Conservation (phyloP, 208 protist species). For the Acanthamoeba quina region DNA sequence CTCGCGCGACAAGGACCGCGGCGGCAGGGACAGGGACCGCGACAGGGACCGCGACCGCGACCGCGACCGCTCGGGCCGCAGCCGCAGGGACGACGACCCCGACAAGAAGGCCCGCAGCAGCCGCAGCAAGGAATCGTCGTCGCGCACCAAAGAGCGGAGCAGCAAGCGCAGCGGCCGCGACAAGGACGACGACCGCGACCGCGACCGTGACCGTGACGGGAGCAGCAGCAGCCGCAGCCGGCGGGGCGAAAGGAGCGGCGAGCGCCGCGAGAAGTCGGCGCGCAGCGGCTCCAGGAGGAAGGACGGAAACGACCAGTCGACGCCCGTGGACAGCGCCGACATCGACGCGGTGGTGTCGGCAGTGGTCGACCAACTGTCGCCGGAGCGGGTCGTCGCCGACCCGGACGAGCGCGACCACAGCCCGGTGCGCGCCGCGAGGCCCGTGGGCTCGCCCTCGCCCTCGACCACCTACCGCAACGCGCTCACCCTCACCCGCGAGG, state of each 20-base stretch:
- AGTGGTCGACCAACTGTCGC: too few relatives aligned
- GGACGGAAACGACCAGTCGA: background rate
- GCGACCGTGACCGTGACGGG: background rate
- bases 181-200: background rate
- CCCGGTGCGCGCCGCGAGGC: background rate
- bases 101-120: background rate
- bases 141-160: background rate
- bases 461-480: background rate
- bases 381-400: background rate
- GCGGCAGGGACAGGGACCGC: background rate
- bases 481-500: slow-evolving; percentile 16
- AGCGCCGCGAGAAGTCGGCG: background rate
- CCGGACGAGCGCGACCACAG: background rate
- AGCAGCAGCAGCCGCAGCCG: background rate
- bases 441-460: background rate
- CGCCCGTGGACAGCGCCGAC: background rate
- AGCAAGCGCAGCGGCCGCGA: background rate
- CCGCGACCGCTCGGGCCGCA: background rate
- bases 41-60: background rate
- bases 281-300: background rate
- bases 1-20: background rate
- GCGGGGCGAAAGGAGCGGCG: background rate
- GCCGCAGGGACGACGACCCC: background rate
- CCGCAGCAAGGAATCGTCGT: background rate
- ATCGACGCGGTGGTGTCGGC: background rate